A percentile compares a stretch with the other conserved stretches of the same genome.
Evolutionary conservation across 2,329 filamentous ascomycete species (phyloP).

Genomic region (Pyricularia pennisetigena): DNA sequence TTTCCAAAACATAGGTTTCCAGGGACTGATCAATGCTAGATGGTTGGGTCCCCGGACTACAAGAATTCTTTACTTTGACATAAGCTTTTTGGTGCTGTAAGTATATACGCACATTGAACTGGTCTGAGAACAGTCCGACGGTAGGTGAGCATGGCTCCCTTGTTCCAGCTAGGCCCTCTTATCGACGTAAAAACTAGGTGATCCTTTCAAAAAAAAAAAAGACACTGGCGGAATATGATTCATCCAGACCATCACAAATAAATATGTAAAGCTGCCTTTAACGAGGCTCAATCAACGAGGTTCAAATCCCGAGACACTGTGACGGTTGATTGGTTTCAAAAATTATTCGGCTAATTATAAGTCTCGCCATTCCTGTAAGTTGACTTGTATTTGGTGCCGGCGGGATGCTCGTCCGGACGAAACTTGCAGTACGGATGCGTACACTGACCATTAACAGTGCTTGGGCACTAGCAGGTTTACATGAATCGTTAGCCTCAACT

Average conservation of each 20-base stretch:
- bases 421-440: constrained; percentile 48
- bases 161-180: not conserved
- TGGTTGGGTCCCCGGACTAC: not conserved
- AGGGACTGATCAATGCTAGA: not conserved
- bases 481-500: not conserved
- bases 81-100: not conserved
- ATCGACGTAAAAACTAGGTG: not conserved
- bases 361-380: constrained; percentile 7
- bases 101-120: not conserved
- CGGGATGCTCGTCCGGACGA: constrained; percentile 40
- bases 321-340: not conserved
- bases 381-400: constrained; percentile 38
- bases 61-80: not conserved
- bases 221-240: not conserved
- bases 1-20: not conserved
- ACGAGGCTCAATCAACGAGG: not conserved
- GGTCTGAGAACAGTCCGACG: not conserved
- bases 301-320: not conserved
- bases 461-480: constrained; percentile 34
- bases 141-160: not conserved
- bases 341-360: not conserved
- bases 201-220: not conserved
- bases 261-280: not conserved
- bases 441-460: constrained; percentile 39
- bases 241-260: not conserved